Percentiles rank a stretch among this genome's conserved stretches.
These are phyloP conservation scores for Umbelopsis sp. DNA, from an alignment of 192 early-diverging fungal species.

Conservation along the genomic window DNA sequence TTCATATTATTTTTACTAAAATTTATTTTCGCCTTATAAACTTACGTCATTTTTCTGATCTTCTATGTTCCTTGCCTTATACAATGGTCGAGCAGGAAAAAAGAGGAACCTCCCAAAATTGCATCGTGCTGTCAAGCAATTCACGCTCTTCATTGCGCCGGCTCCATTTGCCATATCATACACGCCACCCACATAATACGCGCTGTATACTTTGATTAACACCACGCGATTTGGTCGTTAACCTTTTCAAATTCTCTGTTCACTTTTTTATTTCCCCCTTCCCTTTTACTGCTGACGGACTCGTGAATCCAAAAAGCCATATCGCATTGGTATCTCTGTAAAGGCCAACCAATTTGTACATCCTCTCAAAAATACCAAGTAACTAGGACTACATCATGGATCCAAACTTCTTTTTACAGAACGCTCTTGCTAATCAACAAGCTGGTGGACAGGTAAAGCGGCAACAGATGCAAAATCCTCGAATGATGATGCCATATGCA, in stretches of 20 bases:
- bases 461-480: conserved; percentile 19
- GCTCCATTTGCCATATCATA: neutral
- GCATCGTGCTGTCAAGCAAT: conserved; percentile 16
- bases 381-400: conserved; percentile 7
- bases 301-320: neutral
- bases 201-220: neutral
- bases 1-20: too few relatives aligned
- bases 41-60: neutral
- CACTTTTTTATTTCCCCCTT: neutral
- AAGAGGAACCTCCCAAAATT: neutral
- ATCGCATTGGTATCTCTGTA: neutral
- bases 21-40: neutral
- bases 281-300: neutral
- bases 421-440: conserved; percentile 16
- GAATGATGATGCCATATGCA: conserved; percentile 9
- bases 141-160: neutral
- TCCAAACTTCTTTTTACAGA: conserved; percentile 14
- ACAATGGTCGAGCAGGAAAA: conserved; percentile 10
- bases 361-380: neutral
- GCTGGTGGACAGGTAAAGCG: conserved; percentile 12
- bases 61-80: neutral
- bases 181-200: neutral
- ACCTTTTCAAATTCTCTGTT: neutral
- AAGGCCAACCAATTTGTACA: neutral
- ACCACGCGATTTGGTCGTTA: conserved; percentile 13